Percentiles rank a stretch among this genome's conserved stretches.
These are phyloP conservation scores for Fusarium guadeloupense DNA, from an alignment of 2,329 filamentous ascomycete species.

Conservation along the genomic window DNA sequence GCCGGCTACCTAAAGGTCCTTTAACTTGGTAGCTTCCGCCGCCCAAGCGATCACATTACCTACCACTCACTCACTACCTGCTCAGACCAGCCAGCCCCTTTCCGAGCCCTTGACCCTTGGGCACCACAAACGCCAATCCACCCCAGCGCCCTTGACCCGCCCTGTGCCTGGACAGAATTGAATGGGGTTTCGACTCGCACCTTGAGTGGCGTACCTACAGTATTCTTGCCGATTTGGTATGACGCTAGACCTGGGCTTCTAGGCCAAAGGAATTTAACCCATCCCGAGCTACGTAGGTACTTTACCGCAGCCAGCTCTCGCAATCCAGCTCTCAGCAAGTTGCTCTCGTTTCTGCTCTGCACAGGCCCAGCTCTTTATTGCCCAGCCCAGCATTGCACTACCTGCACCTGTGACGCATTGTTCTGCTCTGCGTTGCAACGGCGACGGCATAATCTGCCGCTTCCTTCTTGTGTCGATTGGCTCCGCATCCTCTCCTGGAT, in stretches of 20 bases:
- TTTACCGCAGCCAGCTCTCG: slow-evolving; percentile 27
- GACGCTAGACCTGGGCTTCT: slow-evolving; percentile 45
- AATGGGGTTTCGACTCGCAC: slow-evolving; percentile 36
- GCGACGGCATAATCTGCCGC: slow-evolving; percentile 22
- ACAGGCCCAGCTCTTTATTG: slow-evolving; percentile 12
- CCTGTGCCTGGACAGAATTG: slow-evolving; percentile 29
- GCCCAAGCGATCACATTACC: slow-evolving; percentile 35
- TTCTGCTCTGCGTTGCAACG: slow-evolving; percentile 30
- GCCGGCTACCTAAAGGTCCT: slow-evolving; percentile 10
- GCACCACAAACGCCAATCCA: slow-evolving; percentile 31
- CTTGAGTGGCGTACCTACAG: slow-evolving; percentile 36
- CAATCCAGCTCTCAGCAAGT: slow-evolving; percentile 23
- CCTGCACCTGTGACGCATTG: slow-evolving; percentile 28
- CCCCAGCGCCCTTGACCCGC: slow-evolving; percentile 38
- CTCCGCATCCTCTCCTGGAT: slow-evolving; percentile 37
- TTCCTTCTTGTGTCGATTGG: slow-evolving; percentile 25
- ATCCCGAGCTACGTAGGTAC: slow-evolving; percentile 41
- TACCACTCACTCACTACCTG: too few relatives aligned
- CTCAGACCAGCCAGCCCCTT: slow-evolving; percentile 40
- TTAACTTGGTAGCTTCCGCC: slow-evolving; percentile 20
- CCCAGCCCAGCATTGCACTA: slow-evolving; percentile 12
- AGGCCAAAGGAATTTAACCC: slow-evolving; percentile 46
- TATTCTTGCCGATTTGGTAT: slow-evolving; percentile 42
- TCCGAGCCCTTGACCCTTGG: slow-evolving; percentile 34
- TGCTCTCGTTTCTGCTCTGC: slow-evolving; percentile 9